Conservation (phyloP, 83 land plant species). For the Thuja plicata region DNA sequence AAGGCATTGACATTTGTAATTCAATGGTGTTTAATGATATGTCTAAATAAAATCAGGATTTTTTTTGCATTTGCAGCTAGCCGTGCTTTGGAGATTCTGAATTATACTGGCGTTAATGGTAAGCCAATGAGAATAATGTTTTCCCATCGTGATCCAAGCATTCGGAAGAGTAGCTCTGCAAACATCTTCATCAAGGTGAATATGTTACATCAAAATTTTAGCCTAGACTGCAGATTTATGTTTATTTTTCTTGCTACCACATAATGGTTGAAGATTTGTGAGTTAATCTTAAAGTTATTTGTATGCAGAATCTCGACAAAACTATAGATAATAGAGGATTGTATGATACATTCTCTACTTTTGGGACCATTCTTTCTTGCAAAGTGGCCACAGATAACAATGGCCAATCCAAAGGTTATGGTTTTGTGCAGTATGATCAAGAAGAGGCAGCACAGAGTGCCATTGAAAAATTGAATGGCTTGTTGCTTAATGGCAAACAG, state of each 20-base stretch:
- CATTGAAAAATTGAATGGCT: slow-evolving; percentile 65
- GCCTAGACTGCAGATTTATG: neutral
- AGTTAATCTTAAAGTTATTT: neutral
- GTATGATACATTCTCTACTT: slow-evolving; percentile 39
- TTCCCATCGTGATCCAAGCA: no score
- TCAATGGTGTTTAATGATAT: no score
- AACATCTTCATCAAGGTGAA: no score
- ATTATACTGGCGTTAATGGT: no score
- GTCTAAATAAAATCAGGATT: no score
- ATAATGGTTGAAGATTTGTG: neutral
- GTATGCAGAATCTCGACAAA: slow-evolving; percentile 51
- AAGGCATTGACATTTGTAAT: no score
- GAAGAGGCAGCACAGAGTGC: slow-evolving; percentile 52
- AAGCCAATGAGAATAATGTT: no score
- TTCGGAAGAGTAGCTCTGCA: no score
- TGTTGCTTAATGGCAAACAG: slow-evolving; percentile 77
- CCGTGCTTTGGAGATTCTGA: no score
- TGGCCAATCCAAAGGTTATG: slow-evolving; percentile 61
- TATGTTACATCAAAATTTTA: neutral
- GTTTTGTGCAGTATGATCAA: slow-evolving; percentile 59
- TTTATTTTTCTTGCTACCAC: neutral
- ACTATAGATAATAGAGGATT: slow-evolving; percentile 53
- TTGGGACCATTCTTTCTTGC: slow-evolving; percentile 55
- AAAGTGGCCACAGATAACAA: slow-evolving; percentile 47
- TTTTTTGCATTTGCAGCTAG: no score